A percentile compares a stretch with the other conserved stretches of the same genome.
These are phyloP conservation scores for Phytophthora agathidicida DNA, from an alignment of 352 stramenopile genomes.

Conservation along the genomic window DNA sequence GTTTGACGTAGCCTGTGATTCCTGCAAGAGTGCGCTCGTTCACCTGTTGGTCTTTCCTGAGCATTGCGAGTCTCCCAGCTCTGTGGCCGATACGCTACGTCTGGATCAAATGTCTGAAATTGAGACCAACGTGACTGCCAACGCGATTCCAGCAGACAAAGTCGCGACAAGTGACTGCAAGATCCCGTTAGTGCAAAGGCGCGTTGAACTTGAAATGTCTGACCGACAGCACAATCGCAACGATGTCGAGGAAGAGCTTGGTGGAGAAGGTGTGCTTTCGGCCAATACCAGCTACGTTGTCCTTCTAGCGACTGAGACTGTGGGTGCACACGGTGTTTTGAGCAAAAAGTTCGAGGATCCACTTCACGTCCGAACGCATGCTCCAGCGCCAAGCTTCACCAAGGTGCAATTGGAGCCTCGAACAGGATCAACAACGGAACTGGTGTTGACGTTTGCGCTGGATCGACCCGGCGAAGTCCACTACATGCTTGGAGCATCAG, in stretches of 20 bases:
- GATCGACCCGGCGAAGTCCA: conserved; percentile 72
- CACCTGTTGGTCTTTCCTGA: conserved; percentile 58
- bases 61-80: conserved; percentile 29
- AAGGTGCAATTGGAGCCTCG: conserved; percentile 53
- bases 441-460: conserved; percentile 62
- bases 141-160: background rate
- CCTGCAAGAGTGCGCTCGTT: conserved; percentile 53
- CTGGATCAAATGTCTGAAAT: conserved; percentile 12
- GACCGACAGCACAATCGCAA: conserved; percentile 43
- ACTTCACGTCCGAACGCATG: conserved; percentile 48
- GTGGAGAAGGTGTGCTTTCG: conserved; percentile 21
- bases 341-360: conserved; percentile 50
- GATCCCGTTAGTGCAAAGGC: conserved; percentile 34
- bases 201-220: conserved; percentile 37
- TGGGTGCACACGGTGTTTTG: conserved; percentile 58
- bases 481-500: conserved; percentile 64
- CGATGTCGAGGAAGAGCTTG: conserved; percentile 50
- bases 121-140: conserved; percentile 16
- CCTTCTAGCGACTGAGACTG: conserved; percentile 60
- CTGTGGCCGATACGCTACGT: conserved; percentile 25
- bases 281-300: conserved; percentile 62
- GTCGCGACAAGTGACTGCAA: background rate
- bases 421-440: conserved; percentile 76
- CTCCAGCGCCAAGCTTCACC: conserved; percentile 51
- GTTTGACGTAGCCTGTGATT: conserved; percentile 60